Evolutionary conservation across 2,329 filamentous ascomycete species (phyloP), one percentile per base, ranked within the genome.

Genomic region (Xylaria sp.): DNA sequence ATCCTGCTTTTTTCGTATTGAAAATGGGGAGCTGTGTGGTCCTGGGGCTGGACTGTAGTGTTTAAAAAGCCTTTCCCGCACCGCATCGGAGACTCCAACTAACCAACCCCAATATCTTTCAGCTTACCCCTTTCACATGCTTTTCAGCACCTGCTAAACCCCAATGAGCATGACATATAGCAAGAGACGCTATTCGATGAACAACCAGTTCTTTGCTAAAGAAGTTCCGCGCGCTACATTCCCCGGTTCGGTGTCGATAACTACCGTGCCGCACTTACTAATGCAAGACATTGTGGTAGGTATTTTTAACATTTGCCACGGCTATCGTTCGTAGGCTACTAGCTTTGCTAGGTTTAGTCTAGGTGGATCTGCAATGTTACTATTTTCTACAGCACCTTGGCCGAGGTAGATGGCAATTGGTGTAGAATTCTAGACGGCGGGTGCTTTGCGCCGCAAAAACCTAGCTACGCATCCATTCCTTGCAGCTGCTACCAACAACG

Each of bases 281-380:
- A 55, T 64, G 50, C 66, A 60, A 60, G 66, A 68, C 61, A 64
- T 67, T 41, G 32, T 52, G 25, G n/a, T 39, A 25, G 28, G 28
- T 55, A 37, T 55, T 41, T 44, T 46, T 23, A 48, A 65, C 25
- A 37, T 37, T 37, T 23, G 64, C 64, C 58, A 62, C 41, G 64
- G 18, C 28, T 39, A 62, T 56, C 58, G 51, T 18, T 13, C 15
- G 10, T 12, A 25, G 34, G 57, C 44, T 66, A 55, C 41, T n/a
- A n/a, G n/a, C 23, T 48, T 18, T 25, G 20, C 41, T 39, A 55
- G 39, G 50, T 39, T 55, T 55, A 52, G 23, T 25, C 37, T 1
- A 50, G 55, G 46, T 23, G 58, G 58, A 51, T 51, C 32, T 39
- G 32, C 23, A 39, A 20, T 39, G 46, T 48, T 48, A 7, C 18